Conservation (phyloP, 129 eudicot genomes). For the Escallonia herrerae region DNA sequence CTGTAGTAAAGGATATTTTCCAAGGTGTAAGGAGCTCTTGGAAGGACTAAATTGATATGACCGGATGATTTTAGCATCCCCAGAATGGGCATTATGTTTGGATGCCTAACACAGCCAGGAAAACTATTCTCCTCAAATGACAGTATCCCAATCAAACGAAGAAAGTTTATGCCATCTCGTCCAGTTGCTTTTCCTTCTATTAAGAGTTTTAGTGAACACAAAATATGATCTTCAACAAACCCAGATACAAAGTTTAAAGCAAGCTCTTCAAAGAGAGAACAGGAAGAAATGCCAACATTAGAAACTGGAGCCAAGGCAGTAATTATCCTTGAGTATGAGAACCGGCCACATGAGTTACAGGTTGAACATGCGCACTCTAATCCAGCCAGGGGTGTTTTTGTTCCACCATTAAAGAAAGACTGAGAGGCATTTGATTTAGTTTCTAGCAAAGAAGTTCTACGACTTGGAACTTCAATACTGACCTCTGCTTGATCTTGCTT, state of each 20-base stretch:
- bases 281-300: slow-evolving; percentile 54
- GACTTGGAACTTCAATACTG: slow-evolving; percentile 21
- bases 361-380: slow-evolving; percentile 40
- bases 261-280: slow-evolving; percentile 43
- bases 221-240: slow-evolving; percentile 55
- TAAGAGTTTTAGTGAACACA: slow-evolving; percentile 52
- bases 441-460: slow-evolving; percentile 22
- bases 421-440: slow-evolving; percentile 27
- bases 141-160: slow-evolving; percentile 64
- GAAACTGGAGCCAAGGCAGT: slow-evolving; percentile 78
- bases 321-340: slow-evolving; percentile 72
- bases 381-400: slow-evolving; percentile 29
- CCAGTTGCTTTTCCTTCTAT: slow-evolving; percentile 77
- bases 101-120: slow-evolving; percentile 97
- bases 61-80: slow-evolving; percentile 57
- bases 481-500: slow-evolving; percentile 26
- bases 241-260: slow-evolving; percentile 65
- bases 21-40: slow-evolving; percentile 70
- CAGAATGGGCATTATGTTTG: slow-evolving; percentile 73
- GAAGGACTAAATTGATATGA: slow-evolving; percentile 45
- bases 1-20: slow-evolving; percentile 76
- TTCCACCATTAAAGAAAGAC: slow-evolving; percentile 30
- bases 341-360: slow-evolving; percentile 49
- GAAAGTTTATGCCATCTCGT: slow-evolving; percentile 58
- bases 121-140: slow-evolving; percentile 51